Base-by-base conservation (phyloP, 1,284 basidiomycete genomes). In the Farysia itapuensis region DNA sequence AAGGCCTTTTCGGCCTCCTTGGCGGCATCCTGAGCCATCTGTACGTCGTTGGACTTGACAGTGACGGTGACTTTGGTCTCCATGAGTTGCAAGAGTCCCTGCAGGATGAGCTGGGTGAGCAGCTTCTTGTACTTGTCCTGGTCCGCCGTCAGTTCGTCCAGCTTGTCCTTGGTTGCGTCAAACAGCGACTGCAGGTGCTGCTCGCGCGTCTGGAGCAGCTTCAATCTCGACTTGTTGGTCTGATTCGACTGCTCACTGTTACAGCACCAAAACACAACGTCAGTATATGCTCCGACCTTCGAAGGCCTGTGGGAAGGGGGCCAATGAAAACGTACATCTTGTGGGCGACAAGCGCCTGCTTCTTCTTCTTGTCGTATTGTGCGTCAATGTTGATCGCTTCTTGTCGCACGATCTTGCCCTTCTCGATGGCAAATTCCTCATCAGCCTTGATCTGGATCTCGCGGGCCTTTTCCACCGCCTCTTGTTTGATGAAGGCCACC, bases 141-240 rank as follows among this genome's bases (percentile, higher is more conserved):
- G 45, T 90, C 85, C 50, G 84, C 79, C 24, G 86, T 82, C 16
- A 94, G 82, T 8, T 82, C 80, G 48, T 87, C 82, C 58, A 83
- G 78, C 45, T 85, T 80, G 35, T 81, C 80, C 51, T 88, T 85
- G 1, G 91, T 85, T 4, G 84, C 82, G 13, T 84, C 80, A 78
- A 99, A 98, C 47, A 97, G 84, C 45, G 88, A 85, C 72, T 95
- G 88, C 4, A 97, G 81, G 58, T 93, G 85, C 76, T 96, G 90
- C 78, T 98, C 94, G 40, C 93, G 86, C 51, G 87, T 85, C 77
- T 94, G 89, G 15, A 98, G 84, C 21, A 98, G 83, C 77, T 84
- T 86, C 70, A 99, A 83, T 42, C 95, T 89, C 5, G 93, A 91
- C 90, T 83, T 70, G 56, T 98, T 98, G 67, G 91, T 95, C 54